phyloP scores from a whole-genome alignment of 2,329 filamentous ascomycete genomes.

The Pyricularia sp. region DNA sequence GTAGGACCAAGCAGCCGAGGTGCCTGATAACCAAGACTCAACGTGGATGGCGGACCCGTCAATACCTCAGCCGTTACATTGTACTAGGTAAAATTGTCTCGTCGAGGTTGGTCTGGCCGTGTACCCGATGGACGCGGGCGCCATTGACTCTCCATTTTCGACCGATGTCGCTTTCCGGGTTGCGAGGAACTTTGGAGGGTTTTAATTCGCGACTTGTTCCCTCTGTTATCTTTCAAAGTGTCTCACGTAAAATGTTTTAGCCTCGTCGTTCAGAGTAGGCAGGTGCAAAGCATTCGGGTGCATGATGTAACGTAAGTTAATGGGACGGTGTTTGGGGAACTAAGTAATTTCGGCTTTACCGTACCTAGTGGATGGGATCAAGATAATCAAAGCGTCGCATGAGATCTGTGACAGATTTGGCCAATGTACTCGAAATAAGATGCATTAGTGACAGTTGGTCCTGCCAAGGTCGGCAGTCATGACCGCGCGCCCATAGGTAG shows the following conservation, averaged over 20 bases:
- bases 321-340: neutral
- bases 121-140: too few species aligned
- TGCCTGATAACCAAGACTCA: too few species aligned
- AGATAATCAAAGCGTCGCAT: neutral
- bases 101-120: too few species aligned
- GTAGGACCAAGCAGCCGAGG: neutral
- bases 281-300: neutral
- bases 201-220: too few species aligned
- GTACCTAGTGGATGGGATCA: neutral
- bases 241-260: neutral
- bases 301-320: neutral
- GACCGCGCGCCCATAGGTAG: neutral
- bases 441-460: neutral
- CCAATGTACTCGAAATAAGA: neutral
- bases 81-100: too few species aligned
- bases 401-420: neutral
- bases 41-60: too few species aligned
- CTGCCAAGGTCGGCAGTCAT: neutral
- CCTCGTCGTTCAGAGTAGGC: neutral
- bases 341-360: neutral
- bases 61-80: too few species aligned
- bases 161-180: too few species aligned
- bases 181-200: too few species aligned
- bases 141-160: too few species aligned
- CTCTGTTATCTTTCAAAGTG: neutral